Percentiles rank a stretch among this genome's conserved stretches.
phyloP scores from a whole-genome alignment of 129 eudicot genomes.

The Escallonia herrerae region DNA sequence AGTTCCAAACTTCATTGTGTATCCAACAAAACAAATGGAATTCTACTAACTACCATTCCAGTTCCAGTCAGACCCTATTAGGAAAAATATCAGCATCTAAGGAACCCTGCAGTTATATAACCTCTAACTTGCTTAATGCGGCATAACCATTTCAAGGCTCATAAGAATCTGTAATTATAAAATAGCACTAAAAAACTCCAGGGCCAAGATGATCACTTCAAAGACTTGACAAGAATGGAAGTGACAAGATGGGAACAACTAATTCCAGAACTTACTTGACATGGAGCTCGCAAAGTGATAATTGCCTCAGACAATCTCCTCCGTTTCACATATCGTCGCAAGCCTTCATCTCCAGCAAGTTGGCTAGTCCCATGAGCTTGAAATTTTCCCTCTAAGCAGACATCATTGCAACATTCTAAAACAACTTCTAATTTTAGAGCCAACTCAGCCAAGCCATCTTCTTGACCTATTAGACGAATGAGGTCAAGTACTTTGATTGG shows the following conservation, averaged over 20 bases:
- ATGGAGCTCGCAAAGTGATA: constrained; percentile 24
- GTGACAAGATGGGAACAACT: background rate
- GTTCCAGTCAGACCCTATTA: too few relatives aligned
- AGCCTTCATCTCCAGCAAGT: constrained; percentile 3
- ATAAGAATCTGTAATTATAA: background rate
- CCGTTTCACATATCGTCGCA: constrained; percentile 15
- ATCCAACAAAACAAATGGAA: background rate
- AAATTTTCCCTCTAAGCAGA: constrained; percentile 13
- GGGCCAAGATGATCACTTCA: too few relatives aligned
- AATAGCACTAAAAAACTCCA: background rate
- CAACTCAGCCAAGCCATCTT: constrained; percentile 32
- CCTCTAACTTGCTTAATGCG: background rate
- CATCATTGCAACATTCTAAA: constrained; percentile 39
- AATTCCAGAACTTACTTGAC: constrained; percentile 37
- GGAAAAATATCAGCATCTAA: background rate
- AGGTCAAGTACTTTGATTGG: background rate
- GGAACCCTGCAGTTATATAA: background rate
- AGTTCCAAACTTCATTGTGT: background rate
- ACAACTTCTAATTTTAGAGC: constrained; percentile 18
- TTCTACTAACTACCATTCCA: background rate
- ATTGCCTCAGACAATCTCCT: constrained; percentile 44
- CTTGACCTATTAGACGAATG: constrained; percentile 26
- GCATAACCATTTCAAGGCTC: background rate
- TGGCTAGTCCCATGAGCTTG: constrained; percentile 19
- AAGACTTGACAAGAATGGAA: background rate